phyloP scores from a whole-genome alignment of 2,329 filamentous ascomycete species.

The Didymella arachidicola region DNA sequence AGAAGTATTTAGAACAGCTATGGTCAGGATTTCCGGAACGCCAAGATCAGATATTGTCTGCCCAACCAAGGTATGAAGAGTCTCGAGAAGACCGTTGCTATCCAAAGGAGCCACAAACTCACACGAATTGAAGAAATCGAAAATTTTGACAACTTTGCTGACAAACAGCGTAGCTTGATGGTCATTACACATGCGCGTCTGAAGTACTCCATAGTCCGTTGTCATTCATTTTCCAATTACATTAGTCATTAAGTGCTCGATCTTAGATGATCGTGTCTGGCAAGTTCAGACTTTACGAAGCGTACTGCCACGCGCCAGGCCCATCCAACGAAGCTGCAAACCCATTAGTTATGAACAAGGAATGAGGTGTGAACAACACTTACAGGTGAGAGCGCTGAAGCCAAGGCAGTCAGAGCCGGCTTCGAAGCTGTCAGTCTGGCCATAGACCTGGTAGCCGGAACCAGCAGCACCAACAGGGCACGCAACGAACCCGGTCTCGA shows the following conservation, averaged over 20 bases:
- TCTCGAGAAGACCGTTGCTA: slow-evolving; percentile 64
- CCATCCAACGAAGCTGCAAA: slow-evolving; percentile 30
- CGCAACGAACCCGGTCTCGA: slow-evolving; percentile 44
- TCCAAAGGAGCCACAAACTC: slow-evolving; percentile 23
- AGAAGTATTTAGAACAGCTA: slow-evolving; percentile 67
- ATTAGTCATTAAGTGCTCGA: slow-evolving; percentile 18
- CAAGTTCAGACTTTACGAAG: slow-evolving; percentile 22
- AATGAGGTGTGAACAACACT: slow-evolving; percentile 16
- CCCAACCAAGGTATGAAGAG: slow-evolving; percentile 68
- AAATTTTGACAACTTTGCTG: slow-evolving; percentile 33
- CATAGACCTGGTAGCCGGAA: slow-evolving; percentile 47
- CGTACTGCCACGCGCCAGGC: slow-evolving; percentile 49
- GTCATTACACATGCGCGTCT: slow-evolving; percentile 10
- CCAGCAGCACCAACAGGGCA: slow-evolving; percentile 38
- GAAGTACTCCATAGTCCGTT: background rate
- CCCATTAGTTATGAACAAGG: background rate
- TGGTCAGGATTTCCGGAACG: slow-evolving; percentile 68
- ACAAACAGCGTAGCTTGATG: slow-evolving; percentile 27
- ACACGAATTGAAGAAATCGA: slow-evolving; percentile 38
- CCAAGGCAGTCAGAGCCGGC: slow-evolving; percentile 42
- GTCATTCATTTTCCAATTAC: slow-evolving; percentile 6
- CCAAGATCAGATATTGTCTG: slow-evolving; percentile 68
- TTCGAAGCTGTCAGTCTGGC: slow-evolving; percentile 31
- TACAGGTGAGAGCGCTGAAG: slow-evolving; percentile 46
- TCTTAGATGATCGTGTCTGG: slow-evolving; percentile 13